A percentile compares a stretch with the other conserved stretches of the same genome.
These are phyloP conservation scores for Moesziomyces antarcticus DNA, from an alignment of 1,284 basidiomycete genomes.

Conservation along the genomic window DNA sequence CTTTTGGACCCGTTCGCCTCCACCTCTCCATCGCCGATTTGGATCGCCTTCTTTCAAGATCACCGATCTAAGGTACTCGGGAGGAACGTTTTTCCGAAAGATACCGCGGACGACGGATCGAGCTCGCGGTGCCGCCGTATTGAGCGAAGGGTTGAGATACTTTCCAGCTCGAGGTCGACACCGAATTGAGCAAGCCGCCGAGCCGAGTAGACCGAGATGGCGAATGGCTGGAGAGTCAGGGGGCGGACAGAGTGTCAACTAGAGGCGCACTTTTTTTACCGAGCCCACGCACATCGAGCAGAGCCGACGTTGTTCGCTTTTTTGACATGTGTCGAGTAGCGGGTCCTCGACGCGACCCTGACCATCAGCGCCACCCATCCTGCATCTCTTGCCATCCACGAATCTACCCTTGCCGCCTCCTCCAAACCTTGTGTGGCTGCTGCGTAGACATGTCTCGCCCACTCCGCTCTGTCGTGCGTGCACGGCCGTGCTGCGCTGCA, in stretches of 20 bases:
- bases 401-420: conserved; percentile 19
- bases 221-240: too few species aligned
- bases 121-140: too few species aligned
- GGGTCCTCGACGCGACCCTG: conserved; percentile 6
- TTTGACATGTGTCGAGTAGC: conserved; percentile 50
- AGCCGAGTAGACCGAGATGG: too few species aligned
- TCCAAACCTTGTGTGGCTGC: not conserved
- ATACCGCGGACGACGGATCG: too few species aligned
- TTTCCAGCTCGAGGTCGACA: conserved; percentile 1
- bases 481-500: too few species aligned
- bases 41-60: not conserved
- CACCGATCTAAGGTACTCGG: not conserved
- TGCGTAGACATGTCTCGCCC: conserved; percentile 12
- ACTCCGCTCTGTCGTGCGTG: too few species aligned
- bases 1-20: conserved; percentile 16
- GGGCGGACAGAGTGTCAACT: too few species aligned
- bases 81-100: not conserved
- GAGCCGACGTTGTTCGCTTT: not conserved
- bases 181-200: too few species aligned
- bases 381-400: conserved; percentile 7
- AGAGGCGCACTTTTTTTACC: too few species aligned
- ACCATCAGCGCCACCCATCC: too few species aligned
- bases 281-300: not conserved
- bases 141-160: not conserved
- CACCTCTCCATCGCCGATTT: conserved; percentile 15